These are phyloP conservation scores for Trichoderma pleuroti DNA, from an alignment of 2,329 filamentous ascomycete genomes.

Conservation along the genomic window DNA sequence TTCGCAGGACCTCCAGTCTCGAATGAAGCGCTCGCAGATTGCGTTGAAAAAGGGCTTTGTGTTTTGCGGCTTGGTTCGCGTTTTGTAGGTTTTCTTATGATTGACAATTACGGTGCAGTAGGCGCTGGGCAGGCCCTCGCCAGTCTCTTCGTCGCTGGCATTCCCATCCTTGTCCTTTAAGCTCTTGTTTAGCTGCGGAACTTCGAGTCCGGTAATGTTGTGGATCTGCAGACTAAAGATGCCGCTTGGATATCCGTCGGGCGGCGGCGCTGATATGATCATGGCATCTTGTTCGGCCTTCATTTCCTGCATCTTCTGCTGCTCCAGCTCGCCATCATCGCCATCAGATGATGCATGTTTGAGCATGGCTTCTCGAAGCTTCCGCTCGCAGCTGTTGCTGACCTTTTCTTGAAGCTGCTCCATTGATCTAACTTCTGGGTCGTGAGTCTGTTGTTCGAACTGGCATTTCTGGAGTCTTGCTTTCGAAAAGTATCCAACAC, in stretches of 20 bases:
- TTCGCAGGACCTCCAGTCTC: slow-evolving; percentile 64
- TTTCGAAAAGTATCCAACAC: slow-evolving; percentile 69
- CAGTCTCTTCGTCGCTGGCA: slow-evolving; percentile 55
- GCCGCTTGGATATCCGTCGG: slow-evolving; percentile 59
- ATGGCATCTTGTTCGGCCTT: slow-evolving; percentile 59
- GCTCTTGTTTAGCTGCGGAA: slow-evolving; percentile 49
- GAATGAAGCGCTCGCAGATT: slow-evolving; percentile 67
- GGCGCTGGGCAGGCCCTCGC: slow-evolving; percentile 62
- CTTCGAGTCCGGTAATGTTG: slow-evolving; percentile 66
- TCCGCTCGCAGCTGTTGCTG: slow-evolving; percentile 50
- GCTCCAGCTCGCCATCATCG: slow-evolving; percentile 59
- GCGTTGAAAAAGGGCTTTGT: slow-evolving; percentile 77
- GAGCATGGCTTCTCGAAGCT: slow-evolving; percentile 59
- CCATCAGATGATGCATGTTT: slow-evolving; percentile 45
- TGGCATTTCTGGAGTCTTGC: slow-evolving; percentile 60
- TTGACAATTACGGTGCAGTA: slow-evolving; percentile 74
- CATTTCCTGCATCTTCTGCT: slow-evolving; percentile 65
- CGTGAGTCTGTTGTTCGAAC: slow-evolving; percentile 57
- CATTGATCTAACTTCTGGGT: slow-evolving; percentile 53
- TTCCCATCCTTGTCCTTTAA: slow-evolving; percentile 48
- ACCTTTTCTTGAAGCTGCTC: slow-evolving; percentile 59
- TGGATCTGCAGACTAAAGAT: slow-evolving; percentile 69
- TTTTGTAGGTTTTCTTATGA: slow-evolving; percentile 66
- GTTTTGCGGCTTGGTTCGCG: slow-evolving; percentile 73
- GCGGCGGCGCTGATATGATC: slow-evolving; percentile 65